Evolutionary conservation across 345 rosid genomes (phyloP), one percentile per base, ranked within the genome.

Genomic region (Psidium friedrichsthalianum): DNA sequence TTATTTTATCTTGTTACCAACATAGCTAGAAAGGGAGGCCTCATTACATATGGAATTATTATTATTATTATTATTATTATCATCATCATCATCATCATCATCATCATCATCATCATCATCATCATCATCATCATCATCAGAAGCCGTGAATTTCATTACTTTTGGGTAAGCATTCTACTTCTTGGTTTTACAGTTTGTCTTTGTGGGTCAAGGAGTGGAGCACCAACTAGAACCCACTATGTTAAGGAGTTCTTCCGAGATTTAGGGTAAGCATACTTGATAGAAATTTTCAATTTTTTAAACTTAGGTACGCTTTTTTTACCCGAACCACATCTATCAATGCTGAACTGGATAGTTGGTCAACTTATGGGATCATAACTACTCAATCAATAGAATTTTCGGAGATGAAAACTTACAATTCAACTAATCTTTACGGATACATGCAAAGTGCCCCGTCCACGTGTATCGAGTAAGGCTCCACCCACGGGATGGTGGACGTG

Each of bases 401-500:
- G 3, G 2, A 69, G 20, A 69, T 32, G 6, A 3, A 69, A 69
- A 36, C 13, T 69, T 69, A 24, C 12, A 16, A 69, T 69, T 69
- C 16, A 3, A 69, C 13, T 8, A 56, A 18, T 69, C 78, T 9
- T 6, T 36, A 36, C 0, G 1, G 1, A 36, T 36, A 18, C 0
- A 32, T 0, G 42, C 3, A 36, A 69, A 69, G 3, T 2, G 0
- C 9, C 4, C 0, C 0, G 1, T 69, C 2, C 6, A 69, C 0
- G 3, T 69, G 6, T 1, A 32, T 69, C 7, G 24, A 69, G 6
- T 18, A 18, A 36, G 24, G 6, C 25, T 69, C 6, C 12, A 32
- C 1, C 1, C 42, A 16, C 0, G 11, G 0, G 1, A 69, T 9
- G 6, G 5, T 2, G 12, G 8, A 3, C 12, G 1, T 16, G 1